phyloP scores from a whole-genome alignment of 1,284 basidiomycete genomes.

The Ganoderma sinense region DNA sequence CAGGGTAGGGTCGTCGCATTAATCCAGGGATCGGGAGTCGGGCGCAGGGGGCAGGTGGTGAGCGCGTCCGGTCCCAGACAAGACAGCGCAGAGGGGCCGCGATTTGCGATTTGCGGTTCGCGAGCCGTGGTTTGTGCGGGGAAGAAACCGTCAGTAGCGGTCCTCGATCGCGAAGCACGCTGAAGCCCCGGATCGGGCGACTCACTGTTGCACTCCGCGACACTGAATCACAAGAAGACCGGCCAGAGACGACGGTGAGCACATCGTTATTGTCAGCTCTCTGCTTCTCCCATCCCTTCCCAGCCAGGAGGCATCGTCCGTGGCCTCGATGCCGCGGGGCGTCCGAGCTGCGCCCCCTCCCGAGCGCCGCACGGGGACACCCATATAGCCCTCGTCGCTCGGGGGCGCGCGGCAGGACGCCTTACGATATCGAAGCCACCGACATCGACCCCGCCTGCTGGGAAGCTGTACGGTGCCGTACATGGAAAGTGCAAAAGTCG shows the following conservation, averaged over 20 bases:
- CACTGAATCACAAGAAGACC: not conserved
- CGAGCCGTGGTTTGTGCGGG: not conserved
- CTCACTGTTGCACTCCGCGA: conserved; percentile 76
- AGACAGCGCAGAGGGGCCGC: not conserved
- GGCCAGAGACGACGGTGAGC: not conserved
- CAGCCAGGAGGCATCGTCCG: not conserved
- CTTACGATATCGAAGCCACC: not conserved
- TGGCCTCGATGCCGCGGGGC: not conserved
- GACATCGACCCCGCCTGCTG: not conserved
- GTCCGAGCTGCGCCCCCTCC: not conserved
- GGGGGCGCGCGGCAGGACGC: conserved; percentile 3
- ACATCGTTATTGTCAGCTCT: not conserved
- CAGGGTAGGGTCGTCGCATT: not conserved
- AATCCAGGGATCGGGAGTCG: not conserved
- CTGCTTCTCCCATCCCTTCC: not conserved
- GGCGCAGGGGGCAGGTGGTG: not conserved
- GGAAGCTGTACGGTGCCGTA: no score
- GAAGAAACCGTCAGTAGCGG: conserved; percentile 9
- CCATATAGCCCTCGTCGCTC: not conserved
- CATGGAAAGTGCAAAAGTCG: not conserved
- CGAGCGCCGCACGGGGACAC: not conserved
- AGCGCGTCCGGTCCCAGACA: not conserved
- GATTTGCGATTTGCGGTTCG: conserved; percentile 1
- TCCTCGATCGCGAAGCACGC: conserved; percentile 10
- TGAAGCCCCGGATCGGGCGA: conserved; percentile 9